Evolutionary conservation across 139 green algal species (phyloP), one percentile per base, ranked within the genome.

Genomic region (Haematococcus lacustris): DNA sequence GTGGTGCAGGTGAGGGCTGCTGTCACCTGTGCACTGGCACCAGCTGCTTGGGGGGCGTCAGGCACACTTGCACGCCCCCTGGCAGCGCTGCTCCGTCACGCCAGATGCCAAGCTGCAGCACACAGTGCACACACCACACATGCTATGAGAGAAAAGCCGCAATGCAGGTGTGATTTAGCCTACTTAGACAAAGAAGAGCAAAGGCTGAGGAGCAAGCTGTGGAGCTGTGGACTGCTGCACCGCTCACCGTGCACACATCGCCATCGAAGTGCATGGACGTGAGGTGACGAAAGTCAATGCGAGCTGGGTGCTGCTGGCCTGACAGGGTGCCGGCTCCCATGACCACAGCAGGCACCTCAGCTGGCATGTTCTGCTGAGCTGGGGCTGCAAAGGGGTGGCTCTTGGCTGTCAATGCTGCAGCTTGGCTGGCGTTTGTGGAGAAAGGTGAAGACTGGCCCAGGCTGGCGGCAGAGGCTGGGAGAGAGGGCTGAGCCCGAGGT

Each of bases 31-130:
- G 83, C 34, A 77, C 71, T 3, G 82, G 83, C 40, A 89, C 82
- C 57, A 91, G 77, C 43, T 87, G 78, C 32, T 70, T 63, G 0
- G 80, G 81, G 28, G 68, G 73, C 13, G 34, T 61, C 60, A 93
- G 80, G 28, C 41, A 34, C 51, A 92, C 71, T 0, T 2, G 35
- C 51, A 91, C 57, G 26, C 71, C 78, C 3, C 67, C 67, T 3
- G 30, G 26, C 47, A 74, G 38, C 3, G 71, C 68, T 32, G 75
- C 68, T 23, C 87, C 85, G 5, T 88, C 80, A 21, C 87, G 77
- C 74, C 93, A 86, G 32, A 97, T 68, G 33, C 80, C 71, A 38
- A 96, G 32, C 51, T 76, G 71, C 41, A 61, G 3, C 32, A 28
- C 23, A 63, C n/a, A n/a, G n/a, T n/a, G n/a, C n/a, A n/a, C n/a